These are phyloP conservation scores for Apiospora pterosperma DNA, from an alignment of 2,329 filamentous ascomycete species.

Conservation along the genomic window DNA sequence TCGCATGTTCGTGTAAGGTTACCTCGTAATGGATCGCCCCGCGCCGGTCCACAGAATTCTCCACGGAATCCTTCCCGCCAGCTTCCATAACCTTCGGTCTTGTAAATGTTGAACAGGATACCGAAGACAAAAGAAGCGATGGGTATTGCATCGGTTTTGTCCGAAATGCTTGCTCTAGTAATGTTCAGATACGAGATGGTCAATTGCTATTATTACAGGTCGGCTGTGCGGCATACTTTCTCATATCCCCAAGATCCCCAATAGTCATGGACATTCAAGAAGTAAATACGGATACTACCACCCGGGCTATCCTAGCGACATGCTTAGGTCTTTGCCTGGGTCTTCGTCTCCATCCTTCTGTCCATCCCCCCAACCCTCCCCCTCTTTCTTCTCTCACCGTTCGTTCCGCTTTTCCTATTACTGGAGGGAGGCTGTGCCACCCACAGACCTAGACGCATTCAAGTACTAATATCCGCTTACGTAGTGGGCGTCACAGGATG, in stretches of 20 bases:
- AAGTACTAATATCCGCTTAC: no score
- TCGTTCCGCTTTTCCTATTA: background rate
- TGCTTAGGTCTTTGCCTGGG: background rate
- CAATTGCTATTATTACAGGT: background rate
- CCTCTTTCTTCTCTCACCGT: no score
- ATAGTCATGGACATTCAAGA: no score
- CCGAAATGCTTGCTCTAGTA: background rate
- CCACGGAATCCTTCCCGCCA: no score
- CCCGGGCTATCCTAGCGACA: background rate
- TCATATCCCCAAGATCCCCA: background rate
- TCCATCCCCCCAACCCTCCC: background rate
- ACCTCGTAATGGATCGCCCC: no score
- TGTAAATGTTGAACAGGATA: no score
- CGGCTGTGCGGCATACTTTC: background rate
- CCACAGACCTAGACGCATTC: no score
- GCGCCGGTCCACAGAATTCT: no score
- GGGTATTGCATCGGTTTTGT: background rate
- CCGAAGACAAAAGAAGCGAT: background rate
- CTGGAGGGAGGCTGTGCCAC: background rate
- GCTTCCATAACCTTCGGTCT: no score
- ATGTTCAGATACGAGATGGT: background rate
- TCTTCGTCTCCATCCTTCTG: no score
- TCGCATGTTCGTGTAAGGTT: no score
- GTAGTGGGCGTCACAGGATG: background rate
- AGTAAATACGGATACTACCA: no score